These are phyloP conservation scores for Leccinum subtestaceum DNA, from an alignment of 768 basidiomycete species.

Conservation along the genomic window DNA sequence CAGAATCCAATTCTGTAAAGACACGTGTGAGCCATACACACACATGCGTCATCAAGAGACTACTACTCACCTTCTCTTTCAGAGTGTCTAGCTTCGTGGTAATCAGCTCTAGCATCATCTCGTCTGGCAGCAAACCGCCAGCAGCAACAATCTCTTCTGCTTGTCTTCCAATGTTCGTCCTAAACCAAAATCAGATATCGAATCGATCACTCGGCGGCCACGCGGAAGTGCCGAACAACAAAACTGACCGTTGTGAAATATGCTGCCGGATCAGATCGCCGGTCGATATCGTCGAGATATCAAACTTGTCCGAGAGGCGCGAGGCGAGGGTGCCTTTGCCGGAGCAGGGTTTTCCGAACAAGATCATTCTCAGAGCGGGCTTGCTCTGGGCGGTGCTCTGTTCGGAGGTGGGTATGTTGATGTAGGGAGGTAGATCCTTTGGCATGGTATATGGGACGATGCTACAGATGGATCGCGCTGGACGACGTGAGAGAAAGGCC, in stretches of 20 bases:
- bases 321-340: constrained; percentile 82
- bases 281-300: constrained; percentile 71
- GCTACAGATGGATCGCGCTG: constrained; percentile 17
- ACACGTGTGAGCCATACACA: constrained; percentile 8
- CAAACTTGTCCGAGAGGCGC: constrained; percentile 70
- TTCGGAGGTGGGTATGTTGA: constrained; percentile 34
- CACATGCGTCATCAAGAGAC: constrained; percentile 3
- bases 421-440: constrained; percentile 48
- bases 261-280: constrained; percentile 84
- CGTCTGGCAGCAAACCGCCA: constrained; percentile 75
- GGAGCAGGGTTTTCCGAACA: constrained; percentile 61
- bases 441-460: constrained; percentile 22
- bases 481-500: neutral
- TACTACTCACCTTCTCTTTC: constrained; percentile 51
- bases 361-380: constrained; percentile 42
- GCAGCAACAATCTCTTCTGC: constrained; percentile 77
- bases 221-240: neutral
- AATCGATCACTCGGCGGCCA: neutral
- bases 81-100: constrained; percentile 64
- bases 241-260: constrained; percentile 57
- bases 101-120: constrained; percentile 73
- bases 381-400: constrained; percentile 25
- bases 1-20: constrained; percentile 75
- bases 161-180: constrained; percentile 66
- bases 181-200: constrained; percentile 15